phyloP scores from a whole-genome alignment of 2,329 filamentous ascomycete genomes.

The Onygenales sp. region DNA sequence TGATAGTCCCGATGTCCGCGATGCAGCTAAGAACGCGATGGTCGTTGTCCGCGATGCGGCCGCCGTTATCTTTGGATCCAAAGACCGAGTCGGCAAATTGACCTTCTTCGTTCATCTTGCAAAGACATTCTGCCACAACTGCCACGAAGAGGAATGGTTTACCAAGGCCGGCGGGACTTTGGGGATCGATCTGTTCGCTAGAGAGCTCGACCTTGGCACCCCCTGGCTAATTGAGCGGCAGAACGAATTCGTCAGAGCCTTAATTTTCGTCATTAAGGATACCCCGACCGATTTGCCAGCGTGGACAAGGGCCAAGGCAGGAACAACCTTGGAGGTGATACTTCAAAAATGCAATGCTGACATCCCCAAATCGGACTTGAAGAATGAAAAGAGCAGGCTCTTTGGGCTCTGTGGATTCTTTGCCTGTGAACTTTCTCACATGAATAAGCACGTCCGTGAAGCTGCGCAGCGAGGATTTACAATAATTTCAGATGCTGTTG shows the following conservation, averaged over 20 bases:
- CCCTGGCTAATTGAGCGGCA: conserved; percentile 74
- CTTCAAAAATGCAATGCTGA: conserved; percentile 69
- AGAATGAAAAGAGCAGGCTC: conserved; percentile 56
- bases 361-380: conserved; percentile 68
- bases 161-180: conserved; percentile 87
- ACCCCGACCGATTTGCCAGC: conserved; percentile 91
- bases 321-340: conserved; percentile 71
- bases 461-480: conserved; percentile 74
- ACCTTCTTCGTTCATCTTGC: conserved; percentile 78
- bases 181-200: conserved; percentile 81
- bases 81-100: conserved; percentile 61
- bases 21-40: conserved; percentile 71
- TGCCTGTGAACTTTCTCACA: conserved; percentile 81
- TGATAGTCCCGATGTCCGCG: conserved; percentile 68
- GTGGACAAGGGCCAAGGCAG: conserved; percentile 72
- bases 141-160: conserved; percentile 98
- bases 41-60: conserved; percentile 68
- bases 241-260: conserved; percentile 76
- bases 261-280: conserved; percentile 97
- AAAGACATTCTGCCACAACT: conserved; percentile 82
- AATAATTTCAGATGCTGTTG: conserved; percentile 68
- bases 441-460: conserved; percentile 89
- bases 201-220: conserved; percentile 74
- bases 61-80: conserved; percentile 66
- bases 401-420: conserved; percentile 74